Evolutionary conservation across 2,329 filamentous ascomycete species (phyloP), one percentile per base, ranked within the genome.

Genomic region (Colletotrichum lindemuthianum): DNA sequence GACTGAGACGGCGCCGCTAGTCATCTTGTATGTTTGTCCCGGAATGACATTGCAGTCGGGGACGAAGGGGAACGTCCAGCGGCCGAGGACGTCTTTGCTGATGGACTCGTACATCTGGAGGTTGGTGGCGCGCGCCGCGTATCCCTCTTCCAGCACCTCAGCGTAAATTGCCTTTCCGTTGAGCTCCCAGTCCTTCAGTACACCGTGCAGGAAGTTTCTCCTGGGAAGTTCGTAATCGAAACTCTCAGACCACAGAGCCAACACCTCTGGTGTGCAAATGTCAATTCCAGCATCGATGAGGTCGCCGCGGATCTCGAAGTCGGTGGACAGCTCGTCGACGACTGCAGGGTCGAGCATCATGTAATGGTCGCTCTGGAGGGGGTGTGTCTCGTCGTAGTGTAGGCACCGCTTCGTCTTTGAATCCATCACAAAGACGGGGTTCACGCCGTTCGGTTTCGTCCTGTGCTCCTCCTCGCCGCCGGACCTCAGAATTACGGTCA

Each of bases 101-200:
- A 99, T 88, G 36, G 93, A 88, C 72, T 97, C 93, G 79, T 98
- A 99, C 73, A 94, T 90, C 72, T 92, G 91, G 32, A 98, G 83
- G 72, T 93, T 97, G 73, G 88, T 90, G 11, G 93, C 94, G 68
- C 96, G 86, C 2, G 94, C 93, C 1, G 93, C 92, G 73, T 98
- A 99, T 64, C 92, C 88, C 55, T 93, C 87, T 40, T 88, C 86
- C 48, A 96, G 82, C 68, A 98, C 90, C 71, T 98, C 91, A 2
- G 93, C 91, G 75, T 97, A 93, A 56, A 99, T 92, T n/a, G 93
- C 93, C 81, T 98, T 97, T 64, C 94, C 94, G 76, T 98, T 98
- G 60, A 98, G 83, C 75, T 99, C 96, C 81, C 93, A 97, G 75
- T 99, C 96, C 79, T 97, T 97, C 58, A 99, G 81, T 1, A 98